phyloP scores from a whole-genome alignment of 1,284 basidiomycete genomes.

The Cutaneotrichosporon mucoides region DNA sequence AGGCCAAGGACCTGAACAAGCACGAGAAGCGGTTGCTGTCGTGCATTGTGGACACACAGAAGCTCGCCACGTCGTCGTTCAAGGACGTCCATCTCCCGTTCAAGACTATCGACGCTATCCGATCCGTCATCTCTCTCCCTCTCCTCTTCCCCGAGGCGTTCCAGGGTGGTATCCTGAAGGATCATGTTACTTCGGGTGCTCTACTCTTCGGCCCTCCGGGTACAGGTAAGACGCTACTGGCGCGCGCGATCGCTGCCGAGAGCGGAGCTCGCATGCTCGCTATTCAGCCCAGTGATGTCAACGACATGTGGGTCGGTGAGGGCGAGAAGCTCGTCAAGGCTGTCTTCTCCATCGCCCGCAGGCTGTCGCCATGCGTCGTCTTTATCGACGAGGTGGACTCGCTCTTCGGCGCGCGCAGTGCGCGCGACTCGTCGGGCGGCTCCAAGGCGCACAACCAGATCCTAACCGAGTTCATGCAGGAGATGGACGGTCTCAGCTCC shows the following conservation, averaged over 20 bases:
- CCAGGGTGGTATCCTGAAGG: constrained; percentile 81
- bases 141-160: constrained; percentile 86
- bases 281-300: constrained; percentile 50
- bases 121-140: constrained; percentile 86
- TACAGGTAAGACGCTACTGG: constrained; percentile 84
- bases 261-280: constrained; percentile 84
- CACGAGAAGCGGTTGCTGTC: constrained; percentile 73
- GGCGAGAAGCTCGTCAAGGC: constrained; percentile 91
- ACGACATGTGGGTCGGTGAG: constrained; percentile 75
- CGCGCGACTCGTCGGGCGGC: constrained; percentile 73
- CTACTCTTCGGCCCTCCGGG: constrained; percentile 84
- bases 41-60: constrained; percentile 77
- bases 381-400: constrained; percentile 97
- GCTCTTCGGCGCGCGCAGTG: constrained; percentile 81
- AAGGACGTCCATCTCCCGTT: constrained; percentile 79
- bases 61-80: constrained; percentile 65
- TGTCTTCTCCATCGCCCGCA: constrained; percentile 82
- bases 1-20: constrained; percentile 65
- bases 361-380: constrained; percentile 84
- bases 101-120: constrained; percentile 79
- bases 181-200: constrained; percentile 82
- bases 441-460: constrained; percentile 65
- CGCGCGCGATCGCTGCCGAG: constrained; percentile 85
- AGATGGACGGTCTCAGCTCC: constrained; percentile 84
- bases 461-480: constrained; percentile 86